A percentile compares a stretch with the other conserved stretches of the same genome.
Conservation (phyloP, 1,139 yeast genomes). For the Debaryomyces nepalensis region DNA sequence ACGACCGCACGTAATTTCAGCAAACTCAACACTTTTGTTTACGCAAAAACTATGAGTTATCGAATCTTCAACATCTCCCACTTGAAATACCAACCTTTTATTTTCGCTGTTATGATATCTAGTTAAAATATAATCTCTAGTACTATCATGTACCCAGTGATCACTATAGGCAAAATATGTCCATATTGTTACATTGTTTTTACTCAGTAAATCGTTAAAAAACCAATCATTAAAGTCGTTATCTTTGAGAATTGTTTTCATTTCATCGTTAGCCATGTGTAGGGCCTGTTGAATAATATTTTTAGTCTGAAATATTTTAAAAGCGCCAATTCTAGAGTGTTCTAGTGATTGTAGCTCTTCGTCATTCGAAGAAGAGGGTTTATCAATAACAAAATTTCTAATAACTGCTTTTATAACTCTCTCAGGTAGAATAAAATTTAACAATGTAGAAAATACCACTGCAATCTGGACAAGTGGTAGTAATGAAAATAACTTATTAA, state of each 20-base stretch:
- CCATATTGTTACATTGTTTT: slow-evolving; percentile 48
- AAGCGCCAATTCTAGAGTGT: slow-evolving; percentile 49
- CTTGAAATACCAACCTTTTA: slow-evolving; percentile 36
- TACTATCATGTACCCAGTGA: slow-evolving; percentile 61
- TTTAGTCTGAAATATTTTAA: slow-evolving; percentile 43
- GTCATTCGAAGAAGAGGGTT: slow-evolving; percentile 24
- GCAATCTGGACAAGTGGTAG: slow-evolving; percentile 41
- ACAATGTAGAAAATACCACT: slow-evolving; percentile 19
- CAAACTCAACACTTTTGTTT: slow-evolving; percentile 55
- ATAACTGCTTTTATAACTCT: slow-evolving; percentile 29
- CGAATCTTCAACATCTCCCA: slow-evolving; percentile 28
- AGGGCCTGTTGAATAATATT: slow-evolving; percentile 54
- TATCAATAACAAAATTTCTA: slow-evolving; percentile 25
- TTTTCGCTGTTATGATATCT: slow-evolving; percentile 36
- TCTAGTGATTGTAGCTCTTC: slow-evolving; percentile 33
- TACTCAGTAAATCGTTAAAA: slow-evolving; percentile 36
- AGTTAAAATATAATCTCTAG: slow-evolving; percentile 46
- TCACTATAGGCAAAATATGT: slow-evolving; percentile 58
- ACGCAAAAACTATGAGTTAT: slow-evolving; percentile 64
- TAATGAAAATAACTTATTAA: slow-evolving; percentile 34
- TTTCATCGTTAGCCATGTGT: slow-evolving; percentile 62
- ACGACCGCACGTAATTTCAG: slow-evolving; percentile 39
- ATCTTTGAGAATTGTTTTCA: slow-evolving; percentile 49
- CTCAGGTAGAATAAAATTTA: slow-evolving; percentile 23
- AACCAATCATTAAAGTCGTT: slow-evolving; percentile 53